Conservation (phyloP, 345 rosid species). For the Dimocarpus longan region DNA sequence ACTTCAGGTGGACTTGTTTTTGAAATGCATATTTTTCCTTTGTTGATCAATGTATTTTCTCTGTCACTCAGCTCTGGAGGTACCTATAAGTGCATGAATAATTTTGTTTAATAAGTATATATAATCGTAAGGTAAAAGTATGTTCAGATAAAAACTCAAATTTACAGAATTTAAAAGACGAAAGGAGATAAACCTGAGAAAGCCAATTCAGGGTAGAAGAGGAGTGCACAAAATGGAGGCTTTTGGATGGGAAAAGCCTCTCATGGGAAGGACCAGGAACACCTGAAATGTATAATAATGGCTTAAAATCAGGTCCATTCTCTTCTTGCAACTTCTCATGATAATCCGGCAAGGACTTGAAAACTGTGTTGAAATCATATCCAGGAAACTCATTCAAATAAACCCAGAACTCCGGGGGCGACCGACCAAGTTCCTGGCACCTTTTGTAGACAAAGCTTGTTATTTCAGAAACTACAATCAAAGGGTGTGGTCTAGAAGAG, state of each 20-base stretch:
- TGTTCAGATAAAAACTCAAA: background rate
- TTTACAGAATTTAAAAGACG: background rate
- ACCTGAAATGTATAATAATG: conserved; percentile 30
- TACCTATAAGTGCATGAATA: conserved; percentile 24
- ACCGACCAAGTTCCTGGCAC: conserved; percentile 20
- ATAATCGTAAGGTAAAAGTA: too few species aligned
- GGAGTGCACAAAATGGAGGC: conserved; percentile 47
- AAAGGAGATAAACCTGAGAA: conserved; percentile 36
- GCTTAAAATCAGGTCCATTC: conserved; percentile 35
- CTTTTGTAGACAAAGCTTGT: conserved; percentile 18
- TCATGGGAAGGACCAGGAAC: conserved; percentile 51
- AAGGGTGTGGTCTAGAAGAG: conserved; percentile 45
- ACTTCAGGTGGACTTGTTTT: conserved; percentile 38
- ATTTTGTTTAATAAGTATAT: background rate
- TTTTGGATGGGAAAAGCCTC: conserved; percentile 46
- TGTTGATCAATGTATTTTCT: conserved; percentile 30
- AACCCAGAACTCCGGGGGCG: conserved; percentile 30
- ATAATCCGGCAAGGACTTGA: conserved; percentile 37
- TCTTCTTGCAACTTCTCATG: conserved; percentile 32
- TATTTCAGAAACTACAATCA: conserved; percentile 27
- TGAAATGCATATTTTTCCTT: conserved; percentile 47
- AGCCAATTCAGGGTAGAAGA: conserved; percentile 54
- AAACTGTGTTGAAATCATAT: conserved; percentile 51
- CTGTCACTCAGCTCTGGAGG: conserved; percentile 38
- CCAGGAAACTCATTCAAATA: conserved; percentile 45